Evolutionary conservation across 2,329 filamentous ascomycete species (phyloP), one percentile per base, ranked within the genome.

Genomic region (Emergomyces africanus): DNA sequence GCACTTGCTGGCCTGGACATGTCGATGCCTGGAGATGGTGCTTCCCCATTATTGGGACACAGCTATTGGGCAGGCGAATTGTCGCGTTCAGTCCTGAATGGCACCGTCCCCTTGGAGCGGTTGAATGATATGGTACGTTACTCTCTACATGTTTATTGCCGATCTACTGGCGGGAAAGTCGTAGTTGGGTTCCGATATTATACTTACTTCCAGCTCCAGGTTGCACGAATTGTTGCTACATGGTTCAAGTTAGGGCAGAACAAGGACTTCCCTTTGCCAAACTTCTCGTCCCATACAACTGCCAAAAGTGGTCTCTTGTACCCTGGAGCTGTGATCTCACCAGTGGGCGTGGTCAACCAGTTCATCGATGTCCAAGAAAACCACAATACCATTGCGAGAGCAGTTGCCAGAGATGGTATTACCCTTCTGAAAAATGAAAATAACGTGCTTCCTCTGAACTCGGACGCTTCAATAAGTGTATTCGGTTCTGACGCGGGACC

Each of bases 1-100:
- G 82, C 83, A 0, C 71, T 86, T 49, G 78, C 81, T 23, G 85
- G 85, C 0, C 73, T 88, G 1, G 85, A 88, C 63, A 86, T 88
- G 84, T 77, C 79, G 3, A 88, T 88, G 85, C 85, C 85, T 0
- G 84, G 84, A 4, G 83, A 85, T 61, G 79, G 65, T 14, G 58
- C 68, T 25, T 70, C 83, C 48, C 80, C 81, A 0, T 70, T 83
- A 8, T 64, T 79, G 9, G 82, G 81, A 5, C 68, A 71, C 35
- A 77, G 77, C 53, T 79, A 80, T 65, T 83, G 81, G 80, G 79
- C 75, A 58, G 78, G 76, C 57, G 79, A 83, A 60, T 72, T 84
- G 48, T 81, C 80, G 2, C 75, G 74, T 2, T 76, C 79, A 0
- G 71, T 82, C 10, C 69, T 84, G 35, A 84, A 84, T 62, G 81